Evolutionary conservation across 805 yeast species (phyloP), one percentile per base, ranked within the genome.

Genomic region (Komagataella pseudopastoris): DNA sequence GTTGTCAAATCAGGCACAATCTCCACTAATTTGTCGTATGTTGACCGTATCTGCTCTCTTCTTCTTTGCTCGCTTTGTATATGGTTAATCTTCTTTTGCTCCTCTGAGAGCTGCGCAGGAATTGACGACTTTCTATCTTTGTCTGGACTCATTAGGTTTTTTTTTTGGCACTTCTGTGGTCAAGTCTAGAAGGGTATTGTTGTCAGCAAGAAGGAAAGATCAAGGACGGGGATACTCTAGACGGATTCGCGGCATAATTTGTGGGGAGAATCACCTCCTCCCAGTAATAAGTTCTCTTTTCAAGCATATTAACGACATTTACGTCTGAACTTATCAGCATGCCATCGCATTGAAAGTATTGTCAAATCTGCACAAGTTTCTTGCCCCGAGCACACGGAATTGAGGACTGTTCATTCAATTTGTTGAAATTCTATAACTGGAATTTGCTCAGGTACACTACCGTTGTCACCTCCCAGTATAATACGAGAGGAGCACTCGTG

Each of bases 1-100:
- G 74, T 72, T 1, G 76, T 71, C 46, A 90, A 68, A 6, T 77
- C 80, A 0, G 97, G 97, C 1, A 93, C 88, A 6, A 87, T 63
- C 1, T 75, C 71, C 0, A 89, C 90, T 20, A 90, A 71, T 51
- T 75, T 76, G 58, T 86, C 95, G 60, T 88, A 90, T 7, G 88
- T 90, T 7, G 81, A 77, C 47, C 97, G 71, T 20, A 91, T 88
- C 46, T 90, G 88, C 56, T 83, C 88, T 55, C 98, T 72, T 59
- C 98, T 72, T 60, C 85, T 85, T 63, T 88, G 90, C 62, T 90
- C 98, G 0, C 80, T 82, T 58, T 59, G 56, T 16, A 65, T 65
- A 50, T 68, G 71, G 49, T 67, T 67, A 14, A 58, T 51, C 51
- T 66, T 67, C 55, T 62, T 65, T 56, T 66, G 66, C 46, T 64